Evolutionary conservation across 306 rosid species (phyloP).

Genomic region (Urtica urens): DNA sequence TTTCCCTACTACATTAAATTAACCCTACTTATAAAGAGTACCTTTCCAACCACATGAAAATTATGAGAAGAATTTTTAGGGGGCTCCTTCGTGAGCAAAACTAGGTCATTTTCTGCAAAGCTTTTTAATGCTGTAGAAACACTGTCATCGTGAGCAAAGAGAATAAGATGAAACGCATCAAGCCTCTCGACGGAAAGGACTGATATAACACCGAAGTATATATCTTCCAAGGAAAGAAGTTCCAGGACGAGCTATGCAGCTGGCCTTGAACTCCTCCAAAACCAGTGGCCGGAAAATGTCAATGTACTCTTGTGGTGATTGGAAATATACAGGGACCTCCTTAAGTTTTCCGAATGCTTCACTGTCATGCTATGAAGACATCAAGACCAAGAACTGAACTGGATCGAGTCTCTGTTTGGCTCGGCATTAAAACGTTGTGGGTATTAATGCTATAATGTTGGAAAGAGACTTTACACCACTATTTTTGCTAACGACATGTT

Average conservation of each 20-base stretch:
- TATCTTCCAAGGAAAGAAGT: constrained; percentile 72
- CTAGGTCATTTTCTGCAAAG: constrained; percentile 83
- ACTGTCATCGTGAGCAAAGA: constrained; percentile 60
- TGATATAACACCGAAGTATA: constrained; percentile 63
- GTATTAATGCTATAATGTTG: constrained; percentile 27
- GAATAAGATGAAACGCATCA: constrained; percentile 87
- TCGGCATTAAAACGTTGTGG: constrained; percentile 88
- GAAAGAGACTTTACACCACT: background rate
- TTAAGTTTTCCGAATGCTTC: constrained; percentile 43
- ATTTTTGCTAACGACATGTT: constrained; percentile 17
- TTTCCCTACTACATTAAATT: no score
- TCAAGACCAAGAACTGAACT: constrained; percentile 49
- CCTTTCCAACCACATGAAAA: constrained; percentile 95
- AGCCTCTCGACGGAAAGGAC: constrained; percentile 84
- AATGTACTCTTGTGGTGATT: constrained; percentile 74
- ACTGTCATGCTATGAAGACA: no score
- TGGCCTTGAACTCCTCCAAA: constrained; percentile 97
- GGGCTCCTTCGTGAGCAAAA: constrained; percentile 70
- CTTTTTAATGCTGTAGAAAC: constrained; percentile 46
- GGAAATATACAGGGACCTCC: constrained; percentile 77
- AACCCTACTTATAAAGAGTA: constrained; percentile 13
- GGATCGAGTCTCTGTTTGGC: constrained; percentile 75
- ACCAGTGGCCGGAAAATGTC: constrained; percentile 75
- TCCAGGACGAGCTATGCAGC: constrained; percentile 58
- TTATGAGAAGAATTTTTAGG: constrained; percentile 65